These are phyloP conservation scores for Uncinocarpus reesii DNA, from an alignment of 2,329 filamentous ascomycete species.

Conservation along the genomic window DNA sequence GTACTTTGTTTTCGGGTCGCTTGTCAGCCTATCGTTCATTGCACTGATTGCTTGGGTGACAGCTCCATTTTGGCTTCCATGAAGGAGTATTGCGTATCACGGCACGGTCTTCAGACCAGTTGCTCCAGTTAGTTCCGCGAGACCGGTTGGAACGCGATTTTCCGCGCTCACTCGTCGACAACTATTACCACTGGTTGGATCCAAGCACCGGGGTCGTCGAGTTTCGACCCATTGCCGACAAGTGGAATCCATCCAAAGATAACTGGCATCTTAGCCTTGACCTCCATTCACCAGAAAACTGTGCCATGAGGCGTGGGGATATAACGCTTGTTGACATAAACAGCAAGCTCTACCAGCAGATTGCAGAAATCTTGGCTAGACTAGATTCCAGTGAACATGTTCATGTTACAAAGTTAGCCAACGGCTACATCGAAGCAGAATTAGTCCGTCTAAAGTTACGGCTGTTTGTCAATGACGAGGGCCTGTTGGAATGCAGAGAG, in stretches of 20 bases:
- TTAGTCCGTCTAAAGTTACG: conserved; percentile 40
- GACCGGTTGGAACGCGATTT: conserved; percentile 18
- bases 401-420: background rate
- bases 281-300: conserved; percentile 20
- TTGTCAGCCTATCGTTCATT: background rate
- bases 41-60: conserved; percentile 9
- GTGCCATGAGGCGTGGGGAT: background rate
- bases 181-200: conserved; percentile 40
- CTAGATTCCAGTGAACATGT: background rate
- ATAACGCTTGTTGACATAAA: background rate
- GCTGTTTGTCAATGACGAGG: conserved; percentile 28
- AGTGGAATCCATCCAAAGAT: conserved; percentile 21
- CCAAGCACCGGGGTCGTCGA: conserved; percentile 18
- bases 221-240: conserved; percentile 19
- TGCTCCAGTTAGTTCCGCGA: conserved; percentile 23
- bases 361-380: background rate
- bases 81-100: conserved; percentile 17
- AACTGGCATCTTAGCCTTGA: conserved; percentile 25
- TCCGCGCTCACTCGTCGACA: conserved; percentile 26
- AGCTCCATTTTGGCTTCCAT: conserved; percentile 20
- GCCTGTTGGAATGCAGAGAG: conserved; percentile 8
- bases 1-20: background rate
- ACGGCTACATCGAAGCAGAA: conserved; percentile 24
- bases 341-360: background rate
- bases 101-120: conserved; percentile 5